These are phyloP conservation scores for Caryopteris hybrid DNA, from an alignment of 305 asterid species.

Conservation along the genomic window DNA sequence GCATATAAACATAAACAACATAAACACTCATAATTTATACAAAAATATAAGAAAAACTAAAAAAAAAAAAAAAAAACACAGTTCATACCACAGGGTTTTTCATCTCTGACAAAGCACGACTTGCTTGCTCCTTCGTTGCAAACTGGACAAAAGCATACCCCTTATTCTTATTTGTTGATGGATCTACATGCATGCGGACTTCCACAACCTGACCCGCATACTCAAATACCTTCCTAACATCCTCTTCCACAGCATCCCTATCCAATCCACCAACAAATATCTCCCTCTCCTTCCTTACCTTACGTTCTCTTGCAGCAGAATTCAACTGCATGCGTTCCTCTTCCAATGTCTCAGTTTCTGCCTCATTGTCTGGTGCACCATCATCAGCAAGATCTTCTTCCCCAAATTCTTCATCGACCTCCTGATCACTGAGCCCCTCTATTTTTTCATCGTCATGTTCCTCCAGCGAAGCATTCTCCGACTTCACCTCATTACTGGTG, in stretches of 20 bases:
- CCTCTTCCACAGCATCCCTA: conserved; percentile 54
- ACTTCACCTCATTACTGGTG: conserved; percentile 29
- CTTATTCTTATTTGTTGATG: conserved; percentile 54
- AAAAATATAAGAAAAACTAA: background rate
- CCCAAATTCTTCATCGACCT: conserved; percentile 34
- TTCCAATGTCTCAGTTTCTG: conserved; percentile 39
- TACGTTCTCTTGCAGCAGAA: conserved; percentile 53
- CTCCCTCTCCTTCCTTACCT: conserved; percentile 58
- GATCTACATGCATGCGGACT: conserved; percentile 52
- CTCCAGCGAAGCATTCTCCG: conserved; percentile 33
- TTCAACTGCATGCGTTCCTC: conserved; percentile 47
- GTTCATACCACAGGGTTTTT: conserved; percentile 61
- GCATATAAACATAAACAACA: conserved; percentile 1
- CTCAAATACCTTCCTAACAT: conserved; percentile 51
- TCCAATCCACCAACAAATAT: conserved; percentile 71
- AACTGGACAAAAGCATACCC: conserved; percentile 69
- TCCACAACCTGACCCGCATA: conserved; percentile 62
- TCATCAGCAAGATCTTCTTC: conserved; percentile 40
- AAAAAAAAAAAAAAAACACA: background rate
- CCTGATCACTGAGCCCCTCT: conserved; percentile 45
- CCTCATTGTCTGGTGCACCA: conserved; percentile 32
- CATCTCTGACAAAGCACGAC: conserved; percentile 59
- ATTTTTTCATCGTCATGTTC: conserved; percentile 44
- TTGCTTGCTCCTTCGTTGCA: conserved; percentile 59
- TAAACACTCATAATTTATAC: background rate